Evolutionary conservation across 495 filamentous ascomycete species (phyloP).

Genomic region (Penicillium cosmopolitanum): DNA sequence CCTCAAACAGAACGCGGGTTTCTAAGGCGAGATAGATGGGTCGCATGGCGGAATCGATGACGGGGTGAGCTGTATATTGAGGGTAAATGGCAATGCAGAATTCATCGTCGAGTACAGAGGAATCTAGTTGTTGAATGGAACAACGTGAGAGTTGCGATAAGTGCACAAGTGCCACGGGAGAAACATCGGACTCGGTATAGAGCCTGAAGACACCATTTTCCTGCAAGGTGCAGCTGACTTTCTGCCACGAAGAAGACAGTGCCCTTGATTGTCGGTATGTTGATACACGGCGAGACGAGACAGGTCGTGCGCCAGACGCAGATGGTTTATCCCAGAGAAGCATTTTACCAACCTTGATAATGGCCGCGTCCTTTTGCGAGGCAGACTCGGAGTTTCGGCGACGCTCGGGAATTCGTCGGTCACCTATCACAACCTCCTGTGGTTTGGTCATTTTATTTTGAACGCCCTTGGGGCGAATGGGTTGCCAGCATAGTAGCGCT

Average conservation of each 20-base stretch:
- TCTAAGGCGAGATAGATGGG: slow-evolving; percentile 82
- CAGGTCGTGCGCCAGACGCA: slow-evolving; percentile 45
- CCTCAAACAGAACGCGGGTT: slow-evolving; percentile 86
- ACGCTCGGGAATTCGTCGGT: slow-evolving; percentile 54
- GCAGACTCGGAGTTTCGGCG: slow-evolving; percentile 65
- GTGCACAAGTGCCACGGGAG: slow-evolving; percentile 78
- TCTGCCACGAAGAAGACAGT: slow-evolving; percentile 71
- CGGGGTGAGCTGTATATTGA: slow-evolving; percentile 72
- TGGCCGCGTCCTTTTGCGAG: slow-evolving; percentile 73
- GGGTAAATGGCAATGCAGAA: slow-evolving; percentile 93
- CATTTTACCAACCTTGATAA: slow-evolving; percentile 97
- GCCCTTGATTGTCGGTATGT: slow-evolving; percentile 60
- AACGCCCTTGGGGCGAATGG: slow-evolving; percentile 74
- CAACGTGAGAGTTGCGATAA: slow-evolving; percentile 87
- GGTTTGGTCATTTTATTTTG: slow-evolving; percentile 74
- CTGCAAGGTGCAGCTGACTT: slow-evolving; percentile 88
- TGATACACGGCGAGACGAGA: slow-evolving; percentile 46
- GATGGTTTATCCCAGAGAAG: slow-evolving; percentile 77
- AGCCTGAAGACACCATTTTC: slow-evolving; percentile 96
- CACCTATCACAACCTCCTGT: slow-evolving; percentile 55
- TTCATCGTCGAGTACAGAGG: slow-evolving; percentile 91
- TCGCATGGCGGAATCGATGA: slow-evolving; percentile 49
- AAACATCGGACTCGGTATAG: slow-evolving; percentile 78
- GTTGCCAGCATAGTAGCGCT: slow-evolving; percentile 92
- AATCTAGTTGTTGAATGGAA: slow-evolving; percentile 85